Percentiles rank a stretch among this genome's conserved stretches.
Evolutionary conservation across 345 rosid genomes (phyloP).

Genomic region (Salix brachista): DNA sequence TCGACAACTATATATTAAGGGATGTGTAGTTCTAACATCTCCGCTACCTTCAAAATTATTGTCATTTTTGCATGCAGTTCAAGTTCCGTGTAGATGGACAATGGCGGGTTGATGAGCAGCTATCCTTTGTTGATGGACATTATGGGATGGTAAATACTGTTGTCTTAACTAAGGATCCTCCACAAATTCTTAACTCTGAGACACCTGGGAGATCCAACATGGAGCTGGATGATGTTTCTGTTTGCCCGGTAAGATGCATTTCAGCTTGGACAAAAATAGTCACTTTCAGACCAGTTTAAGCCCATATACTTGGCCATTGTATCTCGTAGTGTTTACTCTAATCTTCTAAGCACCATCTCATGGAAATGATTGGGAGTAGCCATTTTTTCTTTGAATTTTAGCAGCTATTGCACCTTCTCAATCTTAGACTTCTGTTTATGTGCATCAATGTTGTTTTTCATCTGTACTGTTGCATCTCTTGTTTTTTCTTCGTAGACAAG

Average conservation of each 20-base stretch:
- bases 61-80: constrained; percentile 44
- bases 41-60: background rate
- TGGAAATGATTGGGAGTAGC: background rate
- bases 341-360: background rate
- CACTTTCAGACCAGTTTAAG: background rate
- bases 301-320: background rate
- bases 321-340: background rate
- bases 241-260: constrained; percentile 41
- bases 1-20: background rate
- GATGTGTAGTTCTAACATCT: background rate
- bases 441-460: background rate
- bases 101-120: constrained; percentile 86
- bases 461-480: background rate
- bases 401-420: background rate
- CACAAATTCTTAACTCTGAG: constrained; percentile 30
- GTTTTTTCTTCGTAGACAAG: background rate
- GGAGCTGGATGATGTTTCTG: constrained; percentile 71
- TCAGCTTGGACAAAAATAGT: background rate
- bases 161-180: constrained; percentile 46
- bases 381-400: background rate
- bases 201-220: constrained; percentile 47
- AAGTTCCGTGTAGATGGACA: constrained; percentile 89
- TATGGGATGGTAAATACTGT: constrained; percentile 75
- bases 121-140: constrained; percentile 46
- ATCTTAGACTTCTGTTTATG: background rate